Percentiles rank a stretch among this genome's conserved stretches.
Evolutionary conservation across 352 stramenopile genomes (phyloP).

Genomic region (Pythium rishiriense): DNA sequence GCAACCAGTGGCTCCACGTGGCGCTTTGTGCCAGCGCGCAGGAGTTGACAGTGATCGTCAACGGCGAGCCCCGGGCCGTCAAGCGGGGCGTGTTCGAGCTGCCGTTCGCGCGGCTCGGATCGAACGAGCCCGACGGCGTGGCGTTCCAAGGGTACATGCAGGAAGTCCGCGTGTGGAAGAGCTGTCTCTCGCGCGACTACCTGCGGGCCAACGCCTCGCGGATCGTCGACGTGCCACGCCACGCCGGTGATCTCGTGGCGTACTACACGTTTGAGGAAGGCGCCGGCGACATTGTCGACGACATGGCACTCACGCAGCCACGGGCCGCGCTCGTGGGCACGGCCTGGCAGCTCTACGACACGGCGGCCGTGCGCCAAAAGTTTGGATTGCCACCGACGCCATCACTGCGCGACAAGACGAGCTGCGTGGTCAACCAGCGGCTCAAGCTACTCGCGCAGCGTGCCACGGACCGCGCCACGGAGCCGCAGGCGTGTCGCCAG

Average conservation of each 20-base stretch:
- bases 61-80: slow-evolving; percentile 40
- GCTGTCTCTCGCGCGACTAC: slow-evolving; percentile 38
- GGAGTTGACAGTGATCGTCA: slow-evolving; percentile 52
- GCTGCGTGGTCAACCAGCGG: slow-evolving; percentile 67
- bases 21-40: slow-evolving; percentile 48
- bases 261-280: slow-evolving; percentile 85
- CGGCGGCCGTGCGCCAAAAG: slow-evolving; percentile 36
- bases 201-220: slow-evolving; percentile 33
- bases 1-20: slow-evolving; percentile 64
- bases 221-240: slow-evolving; percentile 39
- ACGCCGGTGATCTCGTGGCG: slow-evolving; percentile 29
- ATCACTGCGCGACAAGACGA: slow-evolving; percentile 61
- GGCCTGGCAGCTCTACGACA: slow-evolving; percentile 55
- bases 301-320: slow-evolving; percentile 59
- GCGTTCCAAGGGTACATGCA: slow-evolving; percentile 68
- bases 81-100: slow-evolving; percentile 59
- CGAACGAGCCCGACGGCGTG: slow-evolving; percentile 30
- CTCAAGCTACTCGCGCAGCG: slow-evolving; percentile 65
- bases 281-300: slow-evolving; percentile 67
- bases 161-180: slow-evolving; percentile 70
- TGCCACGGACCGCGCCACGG: slow-evolving; percentile 44
- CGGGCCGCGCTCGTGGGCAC: slow-evolving; percentile 48
- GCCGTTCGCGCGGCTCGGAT: slow-evolving; percentile 50
- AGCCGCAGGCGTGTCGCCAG: slow-evolving; percentile 43
- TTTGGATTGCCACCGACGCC: slow-evolving; percentile 62